A percentile compares a stretch with the other conserved stretches of the same genome.
Evolutionary conservation across 2,329 filamentous ascomycete genomes (phyloP).

Genomic region (Ceratocystis variospora): DNA sequence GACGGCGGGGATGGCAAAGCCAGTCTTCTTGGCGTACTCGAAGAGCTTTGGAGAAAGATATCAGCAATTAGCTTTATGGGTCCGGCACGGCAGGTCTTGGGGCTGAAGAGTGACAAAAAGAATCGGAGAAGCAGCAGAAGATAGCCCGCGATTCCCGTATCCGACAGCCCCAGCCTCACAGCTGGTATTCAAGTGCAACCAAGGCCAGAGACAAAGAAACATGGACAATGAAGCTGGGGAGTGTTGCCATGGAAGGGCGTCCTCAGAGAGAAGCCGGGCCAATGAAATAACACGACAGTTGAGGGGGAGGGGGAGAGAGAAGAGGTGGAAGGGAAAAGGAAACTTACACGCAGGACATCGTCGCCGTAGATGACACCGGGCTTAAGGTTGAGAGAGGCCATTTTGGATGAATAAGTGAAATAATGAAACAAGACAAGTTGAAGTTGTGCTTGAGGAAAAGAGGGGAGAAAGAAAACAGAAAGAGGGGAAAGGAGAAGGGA

Average conservation of each 20-base stretch:
- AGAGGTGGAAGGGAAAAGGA: background rate
- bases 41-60: conserved; percentile 43
- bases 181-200: background rate
- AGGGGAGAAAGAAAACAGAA: conserved; percentile 7
- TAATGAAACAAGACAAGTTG: conserved; percentile 14
- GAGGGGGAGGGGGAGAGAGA: background rate
- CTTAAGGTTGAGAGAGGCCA: conserved; percentile 36
- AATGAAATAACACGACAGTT: background rate
- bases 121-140: background rate
- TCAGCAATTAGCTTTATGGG: background rate
- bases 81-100: background rate
- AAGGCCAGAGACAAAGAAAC: background rate
- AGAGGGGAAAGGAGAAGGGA: conserved; percentile 11
- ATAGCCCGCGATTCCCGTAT: background rate
- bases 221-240: too few species aligned
- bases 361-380: conserved; percentile 41
- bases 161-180: background rate
- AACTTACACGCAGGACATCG: conserved; percentile 32
- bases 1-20: conserved; percentile 79
- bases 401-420: conserved; percentile 21
- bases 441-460: conserved; percentile 12
- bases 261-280: background rate
- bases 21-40: conserved; percentile 75
- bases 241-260: background rate
- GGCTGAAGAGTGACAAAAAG: background rate